Base-by-base conservation (phyloP, 306 rosid species). In the Cicer bijugum region DNA sequence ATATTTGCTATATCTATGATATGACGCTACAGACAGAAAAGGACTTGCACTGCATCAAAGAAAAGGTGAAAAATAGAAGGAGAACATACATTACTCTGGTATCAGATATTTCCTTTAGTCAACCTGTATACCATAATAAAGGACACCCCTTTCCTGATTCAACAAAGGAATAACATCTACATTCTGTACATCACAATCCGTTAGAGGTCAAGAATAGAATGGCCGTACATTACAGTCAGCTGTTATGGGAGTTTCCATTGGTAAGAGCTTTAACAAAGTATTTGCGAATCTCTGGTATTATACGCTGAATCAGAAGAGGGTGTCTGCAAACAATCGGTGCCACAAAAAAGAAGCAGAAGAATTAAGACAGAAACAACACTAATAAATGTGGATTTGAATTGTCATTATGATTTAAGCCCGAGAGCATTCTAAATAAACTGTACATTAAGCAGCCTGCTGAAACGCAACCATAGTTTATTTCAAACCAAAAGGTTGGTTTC, bases 201-300 rank as follows among this genome's bases (percentile, higher is more conserved):
- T 91, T 85, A 93, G 94, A 78, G 62, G 85, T 82, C 89, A 85
- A 80, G 83, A 84, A 82, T 83, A 50, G 64, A 67, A 75, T 68
- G 77, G 73, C 77, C 7, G 78, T 78, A 47, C 65, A 48, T 86
- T 94, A 94, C 57, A 57, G 85, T 85, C 89, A 82, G 78, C 63
- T 75, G 87, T 80, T 83, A 74, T 75, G 85, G 65, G 82, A 62
- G 89, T 87, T 91, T 83, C 74, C 87, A 85, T 86, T 94, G 6
- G 92, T 80, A 82, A 94, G 91, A 51, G 91, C 88, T 80, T 88
- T 91, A 7, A 86, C 88, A 74, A 94, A 89, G 88, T 91, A 91
- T 69, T 43, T 71, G 57, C 95, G 86, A 71, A 91, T 91, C 87
- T 94, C 97, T 12, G 96, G 90, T 71, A 81, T 78, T 85, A 88